Base-by-base conservation (phyloP, 2,329 filamentous ascomycete genomes). In the Acarospora socialis region DNA sequence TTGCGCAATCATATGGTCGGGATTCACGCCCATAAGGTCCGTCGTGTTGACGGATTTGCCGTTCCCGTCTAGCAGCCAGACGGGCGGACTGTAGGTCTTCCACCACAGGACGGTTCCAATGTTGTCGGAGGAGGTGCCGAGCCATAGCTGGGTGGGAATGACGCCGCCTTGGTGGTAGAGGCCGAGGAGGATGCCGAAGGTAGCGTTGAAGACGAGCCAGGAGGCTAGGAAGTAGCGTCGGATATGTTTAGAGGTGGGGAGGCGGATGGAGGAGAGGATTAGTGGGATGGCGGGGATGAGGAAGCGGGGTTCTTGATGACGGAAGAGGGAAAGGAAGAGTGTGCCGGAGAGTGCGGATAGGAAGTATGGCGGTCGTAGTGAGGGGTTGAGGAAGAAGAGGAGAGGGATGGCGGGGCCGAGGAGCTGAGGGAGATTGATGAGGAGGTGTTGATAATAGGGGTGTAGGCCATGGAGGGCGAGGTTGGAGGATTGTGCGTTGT, bases 381-480 rank as follows among this genome's bases (percentile, higher is more conserved):
- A 34, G 39, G 42, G 37, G 31, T 36, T 58, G 45, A 80, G 65
- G 7, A 81, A 54, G 13, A 81, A 60, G 7, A 81, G 54, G 13
- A 81, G 61, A 17, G 70, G 49, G 21, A 70, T 65, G 6, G 74
- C 77, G 4, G 80, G 81, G 2, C 80, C 81, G 12, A 87, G 63
- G 12, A 86, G 63, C 48, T 78, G 66, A 40, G 79, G 71, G 9
- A 84, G 55, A 47, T 84, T 86, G 37, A 70, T 70, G 26, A 81
- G 58, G 18, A 79, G 52, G 51, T 86, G 80, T 50, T 84, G 79
- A 50, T 84, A 82, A 64, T 73, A 78, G 4, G 80, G 78, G 46
- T 87, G 80, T 9, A 86, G 56, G 29, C 80, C 81, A 57, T 87
- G 80, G 42, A 73, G 61, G 22, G 78, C 77, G 25, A 86, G 65